Conservation (phyloP, 441 rosid species). For the Hura crepitans region DNA sequence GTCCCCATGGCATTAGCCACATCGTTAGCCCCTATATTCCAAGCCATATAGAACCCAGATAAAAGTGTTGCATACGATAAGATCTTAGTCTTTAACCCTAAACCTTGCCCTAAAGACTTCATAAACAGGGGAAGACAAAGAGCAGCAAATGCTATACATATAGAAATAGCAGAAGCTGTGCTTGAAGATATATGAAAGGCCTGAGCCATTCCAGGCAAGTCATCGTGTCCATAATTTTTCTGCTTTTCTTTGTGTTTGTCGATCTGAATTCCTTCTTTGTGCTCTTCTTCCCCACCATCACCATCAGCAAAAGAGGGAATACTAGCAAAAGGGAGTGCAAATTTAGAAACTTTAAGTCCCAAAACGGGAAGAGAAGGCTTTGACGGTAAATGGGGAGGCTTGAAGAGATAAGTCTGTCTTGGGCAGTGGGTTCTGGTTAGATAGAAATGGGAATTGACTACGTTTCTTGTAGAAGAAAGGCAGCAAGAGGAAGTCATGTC, state of each 20-base stretch:
- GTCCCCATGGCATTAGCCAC: constrained; percentile 99
- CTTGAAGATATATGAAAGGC: constrained; percentile 75
- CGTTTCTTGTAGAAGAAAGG: constrained; percentile 57
- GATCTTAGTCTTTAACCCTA: constrained; percentile 55
- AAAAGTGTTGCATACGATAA: constrained; percentile 70
- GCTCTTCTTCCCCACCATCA: constrained; percentile 52
- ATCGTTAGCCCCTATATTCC: constrained; percentile 99
- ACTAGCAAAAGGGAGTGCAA: constrained; percentile 51
- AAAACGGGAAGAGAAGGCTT: constrained; percentile 36
- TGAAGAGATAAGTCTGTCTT: constrained; percentile 31
- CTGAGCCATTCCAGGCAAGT: constrained; percentile 66
- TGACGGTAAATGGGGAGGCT: constrained; percentile 27
- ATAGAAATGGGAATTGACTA: constrained; percentile 37
- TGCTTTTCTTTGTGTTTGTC: constrained; percentile 28
- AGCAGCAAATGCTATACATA: constrained; percentile 71
- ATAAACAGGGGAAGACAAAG: constrained; percentile 65
- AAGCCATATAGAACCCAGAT: constrained; percentile 95
- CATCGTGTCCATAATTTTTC: constrained; percentile 30
- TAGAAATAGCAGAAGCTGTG: constrained; percentile 62
- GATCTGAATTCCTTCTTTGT: constrained; percentile 28
- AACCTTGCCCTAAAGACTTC: constrained; percentile 69
- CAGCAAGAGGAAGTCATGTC: constrained; percentile 65
- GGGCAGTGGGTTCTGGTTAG: constrained; percentile 37
- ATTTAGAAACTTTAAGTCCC: constrained; percentile 32
- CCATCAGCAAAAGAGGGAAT: constrained; percentile 65